Evolutionary conservation across 148 eudicot genomes (phyloP).

Genomic region (Heliamphora exappendiculata): DNA sequence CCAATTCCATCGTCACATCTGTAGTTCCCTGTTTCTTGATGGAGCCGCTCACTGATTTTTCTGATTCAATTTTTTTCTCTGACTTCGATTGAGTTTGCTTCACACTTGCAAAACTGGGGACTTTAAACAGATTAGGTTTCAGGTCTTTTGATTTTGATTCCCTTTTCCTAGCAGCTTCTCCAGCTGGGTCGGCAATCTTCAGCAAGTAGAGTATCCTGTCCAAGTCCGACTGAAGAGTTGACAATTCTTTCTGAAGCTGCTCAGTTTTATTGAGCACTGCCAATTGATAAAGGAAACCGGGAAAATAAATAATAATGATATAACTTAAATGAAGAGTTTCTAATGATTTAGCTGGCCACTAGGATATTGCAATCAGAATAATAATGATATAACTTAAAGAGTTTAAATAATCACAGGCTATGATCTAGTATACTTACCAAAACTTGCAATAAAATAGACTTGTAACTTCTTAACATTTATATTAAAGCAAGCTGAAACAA

Average conservation of each 20-base stretch:
- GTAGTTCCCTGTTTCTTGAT: conserved; percentile 23
- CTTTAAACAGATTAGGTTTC: conserved; percentile 20
- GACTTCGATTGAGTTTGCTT: conserved; percentile 25
- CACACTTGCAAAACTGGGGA: conserved; percentile 19
- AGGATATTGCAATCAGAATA: neutral
- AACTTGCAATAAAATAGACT: neutral
- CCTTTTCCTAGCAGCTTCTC: conserved; percentile 78
- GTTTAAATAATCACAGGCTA: neutral
- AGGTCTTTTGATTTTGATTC: conserved; percentile 30
- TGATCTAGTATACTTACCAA: neutral
- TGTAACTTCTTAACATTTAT: neutral
- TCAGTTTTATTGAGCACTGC: conserved; percentile 60
- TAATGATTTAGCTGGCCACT: neutral
- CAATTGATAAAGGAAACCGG: conserved; percentile 19
- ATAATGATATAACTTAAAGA: neutral
- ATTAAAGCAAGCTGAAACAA: neutral
- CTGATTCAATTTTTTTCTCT: conserved; percentile 21
- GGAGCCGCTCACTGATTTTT: conserved; percentile 25
- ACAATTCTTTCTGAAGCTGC: conserved; percentile 59
- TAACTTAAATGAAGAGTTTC: neutral
- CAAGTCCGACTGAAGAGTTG: conserved; percentile 67
- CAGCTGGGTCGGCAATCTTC: conserved; percentile 84
- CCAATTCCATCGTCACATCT: conserved; percentile 20
- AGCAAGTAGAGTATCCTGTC: conserved; percentile 81
- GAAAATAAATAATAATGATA: neutral